A percentile compares a stretch with the other conserved stretches of the same genome.
Conservation (phyloP, 2,329 filamentous ascomycete genomes). For the Aphanocladium album region DNA sequence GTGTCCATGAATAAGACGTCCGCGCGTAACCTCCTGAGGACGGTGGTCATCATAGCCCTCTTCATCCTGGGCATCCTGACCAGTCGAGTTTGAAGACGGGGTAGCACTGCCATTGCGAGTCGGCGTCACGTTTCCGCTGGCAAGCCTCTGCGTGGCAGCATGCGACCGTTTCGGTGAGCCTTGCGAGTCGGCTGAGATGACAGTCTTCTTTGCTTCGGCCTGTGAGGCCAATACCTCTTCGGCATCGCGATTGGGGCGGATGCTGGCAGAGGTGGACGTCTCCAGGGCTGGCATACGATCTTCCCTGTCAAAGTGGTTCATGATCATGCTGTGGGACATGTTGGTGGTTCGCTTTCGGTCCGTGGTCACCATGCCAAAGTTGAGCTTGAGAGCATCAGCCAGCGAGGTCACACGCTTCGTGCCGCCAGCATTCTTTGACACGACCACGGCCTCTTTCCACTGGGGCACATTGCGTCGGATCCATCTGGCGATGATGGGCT, state of each 20-base stretch:
- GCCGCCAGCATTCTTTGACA: slow-evolving; percentile 96
- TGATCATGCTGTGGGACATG: slow-evolving; percentile 74
- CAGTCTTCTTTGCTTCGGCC: neutral
- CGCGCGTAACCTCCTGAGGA: slow-evolving; percentile 84
- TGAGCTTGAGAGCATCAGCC: slow-evolving; percentile 92
- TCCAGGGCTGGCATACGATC: slow-evolving; percentile 43
- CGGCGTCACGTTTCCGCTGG: slow-evolving; percentile 1
- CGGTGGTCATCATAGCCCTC: slow-evolving; percentile 70
- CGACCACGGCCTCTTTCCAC: slow-evolving; percentile 90
- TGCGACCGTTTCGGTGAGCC: slow-evolving; percentile 11
- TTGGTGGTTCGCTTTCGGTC: slow-evolving; percentile 62
- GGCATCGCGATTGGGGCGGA: slow-evolving; percentile 16
- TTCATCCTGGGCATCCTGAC: slow-evolving; percentile 29
- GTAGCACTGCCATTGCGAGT: slow-evolving; percentile 4
- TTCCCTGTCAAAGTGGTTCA: slow-evolving; percentile 60
- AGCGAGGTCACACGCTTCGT: slow-evolving; percentile 96
- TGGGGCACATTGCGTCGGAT: slow-evolving; percentile 81
- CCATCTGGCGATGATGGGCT: slow-evolving; percentile 93
- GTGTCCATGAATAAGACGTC: slow-evolving; percentile 86
- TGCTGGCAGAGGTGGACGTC: slow-evolving; percentile 20
- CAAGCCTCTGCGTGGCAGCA: neutral
- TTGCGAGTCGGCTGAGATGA: slow-evolving; percentile 9
- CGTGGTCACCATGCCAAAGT: slow-evolving; percentile 93
- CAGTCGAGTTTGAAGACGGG: slow-evolving; percentile 18
- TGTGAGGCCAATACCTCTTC: slow-evolving; percentile 21